These are phyloP conservation scores for Neurospora crassa DNA, from an alignment of 2,329 filamentous ascomycete genomes.

Conservation along the genomic window DNA sequence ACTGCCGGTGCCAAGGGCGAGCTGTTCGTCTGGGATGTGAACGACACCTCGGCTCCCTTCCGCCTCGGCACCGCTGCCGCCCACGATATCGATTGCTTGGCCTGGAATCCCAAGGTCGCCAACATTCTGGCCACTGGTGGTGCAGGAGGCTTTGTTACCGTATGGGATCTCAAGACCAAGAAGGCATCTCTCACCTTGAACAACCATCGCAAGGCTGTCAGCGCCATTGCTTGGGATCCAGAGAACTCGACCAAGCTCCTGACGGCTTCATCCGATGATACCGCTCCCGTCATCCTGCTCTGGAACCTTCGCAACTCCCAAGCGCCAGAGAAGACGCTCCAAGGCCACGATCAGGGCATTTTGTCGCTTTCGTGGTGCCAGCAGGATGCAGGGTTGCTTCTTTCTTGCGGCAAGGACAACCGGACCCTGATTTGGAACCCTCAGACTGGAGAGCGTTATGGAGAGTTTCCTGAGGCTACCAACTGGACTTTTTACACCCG, in stretches of 20 bases:
- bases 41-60: slow-evolving; percentile 81
- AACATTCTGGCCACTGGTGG: slow-evolving; percentile 95
- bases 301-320: slow-evolving; percentile 97
- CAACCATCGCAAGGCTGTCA: slow-evolving; percentile 89
- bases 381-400: slow-evolving; percentile 77
- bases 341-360: slow-evolving; percentile 90
- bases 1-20: slow-evolving; percentile 93
- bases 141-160: slow-evolving; percentile 87
- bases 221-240: slow-evolving; percentile 94
- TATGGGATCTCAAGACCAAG: slow-evolving; percentile 98
- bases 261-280: slow-evolving; percentile 85
- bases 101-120: slow-evolving; percentile 97
- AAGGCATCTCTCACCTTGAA: slow-evolving; percentile 95
- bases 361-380: slow-evolving; percentile 91
- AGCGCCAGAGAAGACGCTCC: slow-evolving; percentile 77
- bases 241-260: slow-evolving; percentile 90
- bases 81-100: slow-evolving; percentile 90
- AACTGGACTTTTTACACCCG: slow-evolving; percentile 97
- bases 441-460: slow-evolving; percentile 75
- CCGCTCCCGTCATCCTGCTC: slow-evolving; percentile 75
- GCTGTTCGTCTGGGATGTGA: slow-evolving; percentile 89
- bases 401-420: slow-evolving; percentile 96
- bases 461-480: slow-evolving; percentile 94
- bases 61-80: slow-evolving; percentile 80
- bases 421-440: slow-evolving; percentile 94